Percentiles rank a stretch among this genome's conserved stretches.
Conservation (phyloP, 163 green algal species). For the Trebouxiophyceae sp. region DNA sequence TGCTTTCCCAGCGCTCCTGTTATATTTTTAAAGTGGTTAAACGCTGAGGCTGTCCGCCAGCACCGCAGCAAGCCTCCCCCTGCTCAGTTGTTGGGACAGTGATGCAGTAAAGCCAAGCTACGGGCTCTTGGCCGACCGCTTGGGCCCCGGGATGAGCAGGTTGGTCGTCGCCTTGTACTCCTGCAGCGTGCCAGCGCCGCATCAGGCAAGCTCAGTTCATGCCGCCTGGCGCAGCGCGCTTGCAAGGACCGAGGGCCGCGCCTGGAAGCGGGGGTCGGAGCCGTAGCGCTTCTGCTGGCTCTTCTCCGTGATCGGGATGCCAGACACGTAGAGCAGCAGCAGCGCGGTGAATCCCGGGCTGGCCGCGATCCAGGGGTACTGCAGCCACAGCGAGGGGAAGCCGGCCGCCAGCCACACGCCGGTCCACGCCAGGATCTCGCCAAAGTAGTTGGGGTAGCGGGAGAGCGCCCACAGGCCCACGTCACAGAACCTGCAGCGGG, state of each 20-base stretch:
- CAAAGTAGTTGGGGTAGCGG: constrained; percentile 49
- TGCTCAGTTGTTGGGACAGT: no score
- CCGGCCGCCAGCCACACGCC: constrained; percentile 16
- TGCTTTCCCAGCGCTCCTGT: no score
- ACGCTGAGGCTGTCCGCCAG: no score
- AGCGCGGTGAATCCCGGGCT: constrained; percentile 26
- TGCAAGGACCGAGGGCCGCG: neutral
- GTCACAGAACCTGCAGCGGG: constrained; percentile 27
- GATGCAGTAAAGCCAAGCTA: neutral
- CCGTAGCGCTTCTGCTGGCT: neutral
- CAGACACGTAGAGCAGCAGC: constrained; percentile 7
- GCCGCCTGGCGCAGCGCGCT: no score
- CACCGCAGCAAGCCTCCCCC: no score
- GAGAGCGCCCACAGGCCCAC: constrained; percentile 24
- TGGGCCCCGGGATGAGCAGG: constrained; percentile 1
- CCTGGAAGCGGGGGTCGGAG: neutral
- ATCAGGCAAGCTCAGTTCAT: no score
- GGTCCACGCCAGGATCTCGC: constrained; percentile 41
- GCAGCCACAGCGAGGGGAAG: constrained; percentile 8
- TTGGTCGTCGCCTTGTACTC: constrained; percentile 4
- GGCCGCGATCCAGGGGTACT: constrained; percentile 19
- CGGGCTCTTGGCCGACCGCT: neutral
- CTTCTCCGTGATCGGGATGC: neutral
- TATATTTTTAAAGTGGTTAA: no score
- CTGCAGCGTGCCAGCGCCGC: neutral